Base-by-base conservation (phyloP, 345 rosid species). In the Camelina hispida region DNA sequence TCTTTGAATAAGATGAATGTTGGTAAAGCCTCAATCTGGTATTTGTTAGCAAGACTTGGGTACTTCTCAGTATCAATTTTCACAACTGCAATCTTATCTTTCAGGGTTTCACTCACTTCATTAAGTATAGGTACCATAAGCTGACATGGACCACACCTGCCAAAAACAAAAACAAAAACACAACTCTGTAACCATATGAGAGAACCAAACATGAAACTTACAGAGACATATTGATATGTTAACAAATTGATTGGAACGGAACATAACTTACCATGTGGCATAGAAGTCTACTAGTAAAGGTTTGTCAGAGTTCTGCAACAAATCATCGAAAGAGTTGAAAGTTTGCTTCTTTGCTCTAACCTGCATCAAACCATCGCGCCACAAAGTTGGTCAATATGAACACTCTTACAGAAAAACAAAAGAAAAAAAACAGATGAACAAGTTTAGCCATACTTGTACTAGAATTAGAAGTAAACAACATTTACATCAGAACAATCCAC, bases 91-190 rank as follows among this genome's bases (percentile, higher is more conserved):
- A 91, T 81, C 70, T 81, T 85, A 78, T 93, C 94, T 71, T 85
- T 87, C 62, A 93, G 76, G 18, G 83, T 77, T 57, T 70, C 72
- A 80, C 93, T 77, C 52, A 93, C 97, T 85, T 91, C 88, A 66
- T 83, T 67, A 14, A 93, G 94, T 81, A 91, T 72, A 2, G 98
- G 94, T 76, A 83, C 87, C 98, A 93, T 93, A 79, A 87, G 80
- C 75, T 93, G 93, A 53, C 98, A 93, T 63, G 98, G 98, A 50
- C 98, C 98, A 60, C 98, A 93, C 98, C 98, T 91, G 82, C 63
- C 63, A 76, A 8, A 34, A 42, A 4, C 44, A 75, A 5, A 37
- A 50, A 42, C 28, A 76, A 8, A 34, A 42, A 4, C 46, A 75
- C 9, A 37, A 58, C 51, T 75, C 38, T 60, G 15, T 68, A 60